phyloP scores from a whole-genome alignment of 148 eudicot genomes.

The Linanthus parryae region DNA sequence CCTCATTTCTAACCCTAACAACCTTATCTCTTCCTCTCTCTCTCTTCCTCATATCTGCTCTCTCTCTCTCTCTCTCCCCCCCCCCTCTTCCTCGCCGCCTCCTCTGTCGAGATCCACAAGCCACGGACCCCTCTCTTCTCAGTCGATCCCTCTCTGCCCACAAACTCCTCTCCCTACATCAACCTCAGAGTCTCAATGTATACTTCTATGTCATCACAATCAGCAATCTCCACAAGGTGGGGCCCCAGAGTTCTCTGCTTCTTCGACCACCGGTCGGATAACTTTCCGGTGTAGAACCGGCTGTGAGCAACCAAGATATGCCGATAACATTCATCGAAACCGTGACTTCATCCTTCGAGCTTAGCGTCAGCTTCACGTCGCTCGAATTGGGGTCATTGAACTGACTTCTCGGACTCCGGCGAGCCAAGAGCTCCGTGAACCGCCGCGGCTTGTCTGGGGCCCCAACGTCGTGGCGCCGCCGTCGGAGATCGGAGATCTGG shows the following conservation, averaged over 20 bases:
- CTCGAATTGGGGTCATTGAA: conserved; percentile 60
- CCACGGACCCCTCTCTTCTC: too few species aligned
- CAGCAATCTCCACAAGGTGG: conserved; percentile 60
- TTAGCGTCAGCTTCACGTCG: conserved; percentile 64
- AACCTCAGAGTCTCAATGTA: conserved; percentile 71
- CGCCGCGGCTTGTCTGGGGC: too few species aligned
- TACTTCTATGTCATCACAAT: conserved; percentile 91
- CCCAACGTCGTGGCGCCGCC: conserved; percentile 17
- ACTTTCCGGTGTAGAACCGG: conserved; percentile 51
- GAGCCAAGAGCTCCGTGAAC: conserved; percentile 34
- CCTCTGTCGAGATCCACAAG: too few species aligned
- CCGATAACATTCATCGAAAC: conserved; percentile 55
- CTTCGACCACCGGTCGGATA: conserved; percentile 26
- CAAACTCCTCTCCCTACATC: conserved; percentile 89
- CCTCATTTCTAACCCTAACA: too few species aligned
- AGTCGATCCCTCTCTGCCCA: too few species aligned
- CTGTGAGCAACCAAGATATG: conserved; percentile 66
- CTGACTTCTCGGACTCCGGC: conserved; percentile 52
- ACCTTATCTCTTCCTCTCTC: too few species aligned
- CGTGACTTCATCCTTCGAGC: conserved; percentile 56
- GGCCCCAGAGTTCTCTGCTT: too few species aligned
- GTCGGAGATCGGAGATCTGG: conserved; percentile 7
- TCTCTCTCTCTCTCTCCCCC: too few species aligned
- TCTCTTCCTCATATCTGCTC: too few species aligned
- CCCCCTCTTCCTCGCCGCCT: too few species aligned